These are phyloP conservation scores for Diaporthe sp. DNA, from an alignment of 2,329 filamentous ascomycete genomes.

Conservation along the genomic window DNA sequence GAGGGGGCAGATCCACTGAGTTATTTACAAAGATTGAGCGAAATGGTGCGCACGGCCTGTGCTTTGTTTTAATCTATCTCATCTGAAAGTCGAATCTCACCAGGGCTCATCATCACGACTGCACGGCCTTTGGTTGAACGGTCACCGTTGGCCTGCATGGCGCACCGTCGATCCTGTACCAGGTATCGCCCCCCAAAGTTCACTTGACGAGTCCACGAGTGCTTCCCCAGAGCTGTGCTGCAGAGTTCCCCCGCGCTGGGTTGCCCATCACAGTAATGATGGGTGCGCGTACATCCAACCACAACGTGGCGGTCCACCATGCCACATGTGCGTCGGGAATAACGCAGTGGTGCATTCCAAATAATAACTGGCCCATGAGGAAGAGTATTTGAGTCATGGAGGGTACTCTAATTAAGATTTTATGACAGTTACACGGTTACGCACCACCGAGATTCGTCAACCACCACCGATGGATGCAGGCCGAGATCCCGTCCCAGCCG, in stretches of 20 bases:
- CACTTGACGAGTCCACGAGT: conserved; percentile 1
- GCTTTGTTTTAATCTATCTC: neutral
- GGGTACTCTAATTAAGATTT: neutral
- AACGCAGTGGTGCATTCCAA: conserved; percentile 9
- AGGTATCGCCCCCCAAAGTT: neutral
- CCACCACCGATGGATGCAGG: neutral
- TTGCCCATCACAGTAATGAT: conserved; percentile 12
- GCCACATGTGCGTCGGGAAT: neutral
- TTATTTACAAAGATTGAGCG: neutral
- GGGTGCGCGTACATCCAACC: neutral
- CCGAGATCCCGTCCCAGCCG: conserved; percentile 7
- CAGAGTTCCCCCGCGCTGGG: conserved; percentile 1
- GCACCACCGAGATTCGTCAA: neutral
- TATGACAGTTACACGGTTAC: neutral
- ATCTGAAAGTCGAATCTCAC: neutral
- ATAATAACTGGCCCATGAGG: neutral
- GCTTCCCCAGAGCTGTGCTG: neutral
- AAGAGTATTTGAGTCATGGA: neutral
- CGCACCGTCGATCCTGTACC: conserved; percentile 2
- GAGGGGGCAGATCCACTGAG: neutral
- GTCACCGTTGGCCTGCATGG: conserved; percentile 1
- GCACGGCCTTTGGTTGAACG: neutral
- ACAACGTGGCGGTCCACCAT: conserved; percentile 14
- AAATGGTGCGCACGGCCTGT: neutral
- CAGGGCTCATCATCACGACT: neutral